Conservation (phyloP, 768 basidiomycete species). For the Phlebiopsis flavidoalba region DNA sequence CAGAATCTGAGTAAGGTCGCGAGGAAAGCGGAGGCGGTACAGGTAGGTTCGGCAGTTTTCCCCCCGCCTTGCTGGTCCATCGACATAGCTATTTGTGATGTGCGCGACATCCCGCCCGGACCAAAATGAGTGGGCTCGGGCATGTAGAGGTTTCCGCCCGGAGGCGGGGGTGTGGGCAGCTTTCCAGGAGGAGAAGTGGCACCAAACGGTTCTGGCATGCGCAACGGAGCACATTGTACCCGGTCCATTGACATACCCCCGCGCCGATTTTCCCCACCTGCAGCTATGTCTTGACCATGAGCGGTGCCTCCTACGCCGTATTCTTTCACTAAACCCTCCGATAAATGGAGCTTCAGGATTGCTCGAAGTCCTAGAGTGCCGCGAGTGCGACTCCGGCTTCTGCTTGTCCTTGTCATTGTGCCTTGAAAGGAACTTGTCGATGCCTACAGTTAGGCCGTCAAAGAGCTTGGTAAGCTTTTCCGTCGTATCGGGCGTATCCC, state of each 20-base stretch:
- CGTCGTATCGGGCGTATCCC: background rate
- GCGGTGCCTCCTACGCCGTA: background rate
- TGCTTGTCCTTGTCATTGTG: background rate
- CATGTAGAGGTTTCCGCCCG: constrained; percentile 27
- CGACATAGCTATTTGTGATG: constrained; percentile 30
- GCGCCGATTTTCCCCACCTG: no score
- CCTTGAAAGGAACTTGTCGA: background rate
- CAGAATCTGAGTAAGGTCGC: constrained; percentile 31
- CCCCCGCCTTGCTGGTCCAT: constrained; percentile 1
- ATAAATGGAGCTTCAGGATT: background rate
- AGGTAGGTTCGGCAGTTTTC: background rate
- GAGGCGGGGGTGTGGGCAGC: constrained; percentile 16
- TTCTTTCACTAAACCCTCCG: background rate
- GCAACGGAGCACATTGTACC: background rate
- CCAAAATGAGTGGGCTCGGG: constrained; percentile 29
- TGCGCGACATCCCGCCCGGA: constrained; percentile 23
- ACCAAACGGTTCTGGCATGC: background rate
- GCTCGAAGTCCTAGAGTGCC: background rate
- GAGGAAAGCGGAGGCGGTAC: constrained; percentile 17
- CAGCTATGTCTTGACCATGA: no score
- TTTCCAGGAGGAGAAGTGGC: constrained; percentile 1
- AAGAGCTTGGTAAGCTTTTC: background rate
- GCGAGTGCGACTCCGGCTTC: background rate
- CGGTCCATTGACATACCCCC: background rate
- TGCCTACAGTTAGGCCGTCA: background rate